Evolutionary conservation across 768 basidiomycete species (phyloP).

Genomic region (Infundibulicybe gibba): DNA sequence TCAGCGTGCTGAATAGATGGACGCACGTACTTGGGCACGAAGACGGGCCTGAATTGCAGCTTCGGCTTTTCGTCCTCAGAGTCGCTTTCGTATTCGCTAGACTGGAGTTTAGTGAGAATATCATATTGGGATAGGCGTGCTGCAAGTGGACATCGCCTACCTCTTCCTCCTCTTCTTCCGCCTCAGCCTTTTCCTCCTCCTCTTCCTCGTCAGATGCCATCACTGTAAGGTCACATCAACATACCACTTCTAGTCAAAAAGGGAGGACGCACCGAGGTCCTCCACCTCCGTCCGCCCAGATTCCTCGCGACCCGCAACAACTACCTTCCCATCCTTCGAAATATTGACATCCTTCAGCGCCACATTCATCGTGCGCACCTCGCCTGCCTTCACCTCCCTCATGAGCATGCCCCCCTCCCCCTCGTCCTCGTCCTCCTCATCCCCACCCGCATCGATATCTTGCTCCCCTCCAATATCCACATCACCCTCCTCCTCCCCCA

Average conservation of each 20-base stretch:
- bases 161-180: constrained; percentile 17
- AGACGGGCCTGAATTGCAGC: constrained; percentile 85
- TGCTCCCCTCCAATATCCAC: constrained; percentile 58
- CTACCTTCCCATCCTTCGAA: constrained; percentile 76
- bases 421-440: constrained; percentile 33
- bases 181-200: constrained; percentile 25
- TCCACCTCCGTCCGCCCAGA: constrained; percentile 65
- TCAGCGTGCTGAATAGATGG: not conserved
- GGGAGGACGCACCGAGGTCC: constrained; percentile 19
- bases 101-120: constrained; percentile 36
- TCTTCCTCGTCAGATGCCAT: constrained; percentile 48
- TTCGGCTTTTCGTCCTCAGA: constrained; percentile 76
- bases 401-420: constrained; percentile 42
- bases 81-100: constrained; percentile 83
- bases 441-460: constrained; percentile 28
- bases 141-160: constrained; percentile 46
- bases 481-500: constrained; percentile 48
- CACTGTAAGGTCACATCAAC: constrained; percentile 25
- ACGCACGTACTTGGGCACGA: constrained; percentile 81
- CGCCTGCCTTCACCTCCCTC: constrained; percentile 26
- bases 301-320: constrained; percentile 75
- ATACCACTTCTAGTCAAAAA: constrained; percentile 5
- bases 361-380: constrained; percentile 62
- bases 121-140: not conserved
- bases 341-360: constrained; percentile 78